phyloP scores from a whole-genome alignment of 2,329 filamentous ascomycete species.

The Talaromyces sp. region DNA sequence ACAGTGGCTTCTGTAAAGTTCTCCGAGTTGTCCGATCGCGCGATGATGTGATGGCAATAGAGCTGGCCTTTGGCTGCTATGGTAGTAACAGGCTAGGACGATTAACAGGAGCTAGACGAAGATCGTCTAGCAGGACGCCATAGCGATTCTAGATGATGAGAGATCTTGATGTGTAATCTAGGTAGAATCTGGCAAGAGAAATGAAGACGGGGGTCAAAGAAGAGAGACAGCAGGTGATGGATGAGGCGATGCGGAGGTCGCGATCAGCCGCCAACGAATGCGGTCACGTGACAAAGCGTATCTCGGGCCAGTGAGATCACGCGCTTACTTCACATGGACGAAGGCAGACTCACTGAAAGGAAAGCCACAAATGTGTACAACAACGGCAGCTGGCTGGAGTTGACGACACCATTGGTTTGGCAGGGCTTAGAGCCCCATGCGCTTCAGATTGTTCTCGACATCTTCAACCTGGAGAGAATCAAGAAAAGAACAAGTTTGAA shows the following conservation, averaged over 20 bases:
- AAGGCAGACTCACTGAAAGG: conserved; percentile 18
- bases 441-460: conserved; percentile 24
- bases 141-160: conserved; percentile 17
- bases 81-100: conserved; percentile 42
- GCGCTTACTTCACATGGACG: conserved; percentile 35
- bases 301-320: conserved; percentile 40
- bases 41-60: conserved; percentile 40
- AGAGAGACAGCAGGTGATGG: conserved; percentile 19
- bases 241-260: conserved; percentile 22
- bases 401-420: conserved; percentile 4
- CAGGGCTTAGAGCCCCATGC: conserved; percentile 27
- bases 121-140: conserved; percentile 40
- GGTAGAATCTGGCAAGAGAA: conserved; percentile 18
- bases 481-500: conserved; percentile 1
- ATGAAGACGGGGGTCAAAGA: conserved; percentile 16
- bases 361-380: conserved; percentile 20
- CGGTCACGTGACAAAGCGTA: conserved; percentile 35
- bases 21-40: conserved; percentile 24
- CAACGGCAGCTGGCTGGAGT: conserved; percentile 9
- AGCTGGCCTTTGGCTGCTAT: conserved; percentile 41
- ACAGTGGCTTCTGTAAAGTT: background rate
- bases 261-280: conserved; percentile 24
- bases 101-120: conserved; percentile 43
- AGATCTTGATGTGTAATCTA: conserved; percentile 14
- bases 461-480: conserved; percentile 11